A percentile compares a stretch with the other conserved stretches of the same genome.
phyloP scores from a whole-genome alignment of 805 yeast species.

The Saturnispora saitoi region DNA sequence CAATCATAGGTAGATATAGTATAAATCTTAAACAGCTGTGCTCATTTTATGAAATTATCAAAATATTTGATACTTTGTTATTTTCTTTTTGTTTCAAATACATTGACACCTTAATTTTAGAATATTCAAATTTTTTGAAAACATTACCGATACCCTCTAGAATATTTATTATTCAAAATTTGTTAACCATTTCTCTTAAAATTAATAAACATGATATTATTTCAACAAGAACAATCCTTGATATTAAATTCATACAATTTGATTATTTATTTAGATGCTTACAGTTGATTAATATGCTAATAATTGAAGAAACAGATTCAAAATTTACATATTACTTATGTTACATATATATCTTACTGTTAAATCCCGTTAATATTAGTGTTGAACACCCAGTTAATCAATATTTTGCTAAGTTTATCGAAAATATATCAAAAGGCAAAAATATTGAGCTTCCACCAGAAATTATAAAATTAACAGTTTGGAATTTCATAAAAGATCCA shows the following conservation, averaged over 20 bases:
- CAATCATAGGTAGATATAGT: not conserved
- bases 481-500: not conserved
- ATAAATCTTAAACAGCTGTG: not conserved
- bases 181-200: not conserved
- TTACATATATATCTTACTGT: not conserved
- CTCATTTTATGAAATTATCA: not conserved
- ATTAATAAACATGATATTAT: not conserved
- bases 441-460: not conserved
- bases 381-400: not conserved
- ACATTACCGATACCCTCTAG: not conserved
- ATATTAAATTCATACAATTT: not conserved
- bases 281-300: not conserved
- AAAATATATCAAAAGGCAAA: not conserved
- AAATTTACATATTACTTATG: not conserved
- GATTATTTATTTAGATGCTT: not conserved
- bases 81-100: not conserved
- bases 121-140: not conserved
- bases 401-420: not conserved
- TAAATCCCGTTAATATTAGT: conserved; percentile 4
- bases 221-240: not conserved
- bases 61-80: not conserved
- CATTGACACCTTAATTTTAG: not conserved
- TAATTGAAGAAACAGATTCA: not conserved
- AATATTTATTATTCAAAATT: not conserved
- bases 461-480: not conserved